Evolutionary conservation across 768 basidiomycete species (phyloP), one percentile per base, ranked within the genome.

Genomic region (Lentinula detonsa): DNA sequence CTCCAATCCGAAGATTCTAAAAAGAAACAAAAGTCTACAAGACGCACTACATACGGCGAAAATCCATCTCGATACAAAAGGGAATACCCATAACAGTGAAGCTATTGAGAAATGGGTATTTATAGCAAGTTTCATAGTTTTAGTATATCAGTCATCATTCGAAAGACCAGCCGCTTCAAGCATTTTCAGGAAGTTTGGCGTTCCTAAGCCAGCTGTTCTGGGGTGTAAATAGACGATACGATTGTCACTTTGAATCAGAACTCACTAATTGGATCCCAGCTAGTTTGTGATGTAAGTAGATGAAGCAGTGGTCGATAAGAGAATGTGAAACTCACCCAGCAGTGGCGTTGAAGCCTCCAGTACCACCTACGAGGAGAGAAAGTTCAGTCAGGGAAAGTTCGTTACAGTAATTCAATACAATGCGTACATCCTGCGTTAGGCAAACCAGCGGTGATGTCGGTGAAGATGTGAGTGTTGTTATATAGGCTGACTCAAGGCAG

Each of bases 391-490:
- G 35, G 8, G 35, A 6, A 21, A 21, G 18, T 28, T 21, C 45
- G 4, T 9, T 4, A 48, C 37, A 5, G 50, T 4, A 15, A 16
- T 23, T 7, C 16, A 4, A 4, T 35, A 43, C 11, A 15, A 34
- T 4, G 40, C 49, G 2, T 40, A 57, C 55, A 51, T 42, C 56
- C 55, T 23, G 61, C 52, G 35, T 62, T 62, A 9, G 46, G 46
- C 16, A 56, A 43, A 5, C 61, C 61, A 28, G 9, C 57, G 7
- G 61, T 62, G 31, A 62, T 52, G 51, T 62, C 61, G 7, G 43
- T 57, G 55, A 62, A 62, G 7, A 62, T 58, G 11, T 58, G 49
- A 4, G 61, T 34, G 37, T 62, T 57, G 8, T 43, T 46, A 15
- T 62, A 62, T 1, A 62, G 57, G 49, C 61, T 62, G 11, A n/a